A percentile compares a stretch with the other conserved stretches of the same genome.
Evolutionary conservation across 345 rosid genomes (phyloP).

Genomic region (Mallotus nudiflorus): DNA sequence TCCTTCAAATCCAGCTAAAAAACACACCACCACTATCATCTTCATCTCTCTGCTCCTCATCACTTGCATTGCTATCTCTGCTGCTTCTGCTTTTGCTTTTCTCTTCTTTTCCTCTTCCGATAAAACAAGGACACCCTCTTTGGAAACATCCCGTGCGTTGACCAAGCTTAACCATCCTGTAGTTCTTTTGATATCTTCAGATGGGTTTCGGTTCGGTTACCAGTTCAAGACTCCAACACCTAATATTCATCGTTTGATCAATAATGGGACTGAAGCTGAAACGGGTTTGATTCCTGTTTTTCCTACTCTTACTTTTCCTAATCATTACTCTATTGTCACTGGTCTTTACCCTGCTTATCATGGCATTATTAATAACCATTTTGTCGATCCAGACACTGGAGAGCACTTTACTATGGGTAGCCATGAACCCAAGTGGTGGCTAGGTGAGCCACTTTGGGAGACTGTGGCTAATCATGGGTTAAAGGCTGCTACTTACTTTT

Average conservation of each 20-base stretch:
- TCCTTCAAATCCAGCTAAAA: slow-evolving; percentile 22
- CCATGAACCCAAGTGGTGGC: slow-evolving; percentile 93
- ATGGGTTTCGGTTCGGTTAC: slow-evolving; percentile 95
- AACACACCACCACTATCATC: slow-evolving; percentile 38
- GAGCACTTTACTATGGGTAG: slow-evolving; percentile 63
- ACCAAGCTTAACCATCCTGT: slow-evolving; percentile 63
- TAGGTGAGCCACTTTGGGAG: slow-evolving; percentile 95
- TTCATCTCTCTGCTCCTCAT: slow-evolving; percentile 52
- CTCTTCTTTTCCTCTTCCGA: slow-evolving; percentile 49
- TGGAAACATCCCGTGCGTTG: slow-evolving; percentile 49
- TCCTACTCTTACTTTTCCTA: slow-evolving; percentile 87
- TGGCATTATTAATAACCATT: slow-evolving; percentile 74
- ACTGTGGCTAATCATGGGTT: slow-evolving; percentile 80
- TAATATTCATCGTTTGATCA: slow-evolving; percentile 66
- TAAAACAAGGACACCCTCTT: slow-evolving; percentile 8
- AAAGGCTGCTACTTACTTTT: slow-evolving; percentile 82
- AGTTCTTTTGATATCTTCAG: slow-evolving; percentile 78
- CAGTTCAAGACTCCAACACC: slow-evolving; percentile 78
- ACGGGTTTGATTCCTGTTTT: slow-evolving; percentile 84
- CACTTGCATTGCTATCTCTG: slow-evolving; percentile 66
- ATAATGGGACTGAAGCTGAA: slow-evolving; percentile 85
- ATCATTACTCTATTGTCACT: slow-evolving; percentile 91
- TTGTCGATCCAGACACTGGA: slow-evolving; percentile 62
- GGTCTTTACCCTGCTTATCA: slow-evolving; percentile 91
- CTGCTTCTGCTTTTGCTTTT: slow-evolving; percentile 71